These are phyloP conservation scores for Areca catechu DNA, from an alignment of 176 grass and related monocot genomes.

Conservation along the genomic window DNA sequence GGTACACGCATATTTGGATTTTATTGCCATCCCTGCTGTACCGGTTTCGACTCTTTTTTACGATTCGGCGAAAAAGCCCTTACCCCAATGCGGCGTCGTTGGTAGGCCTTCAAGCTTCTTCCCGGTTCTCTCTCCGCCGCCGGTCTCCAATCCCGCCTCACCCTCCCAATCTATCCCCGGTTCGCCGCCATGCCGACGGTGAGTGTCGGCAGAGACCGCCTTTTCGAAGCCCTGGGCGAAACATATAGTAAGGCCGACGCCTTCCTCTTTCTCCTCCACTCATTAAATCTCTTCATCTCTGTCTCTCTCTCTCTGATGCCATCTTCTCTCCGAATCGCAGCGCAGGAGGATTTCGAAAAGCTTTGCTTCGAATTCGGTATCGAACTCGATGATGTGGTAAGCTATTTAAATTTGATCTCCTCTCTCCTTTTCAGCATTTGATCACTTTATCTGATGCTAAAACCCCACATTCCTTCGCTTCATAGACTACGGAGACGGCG, in stretches of 20 bases:
- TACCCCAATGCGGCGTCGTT: no score
- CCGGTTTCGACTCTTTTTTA: no score
- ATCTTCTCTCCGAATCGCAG: conserved; percentile 25
- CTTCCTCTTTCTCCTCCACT: neutral
- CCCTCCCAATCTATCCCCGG: neutral
- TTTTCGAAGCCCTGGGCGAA: conserved; percentile 37
- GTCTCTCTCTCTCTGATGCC: neutral
- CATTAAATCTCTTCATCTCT: neutral
- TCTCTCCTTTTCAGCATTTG: no score
- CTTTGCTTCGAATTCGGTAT: conserved; percentile 94
- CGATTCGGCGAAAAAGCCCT: no score
- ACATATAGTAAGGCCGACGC: conserved; percentile 41
- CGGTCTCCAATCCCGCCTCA: neutral
- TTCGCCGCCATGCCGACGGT: conserved; percentile 43
- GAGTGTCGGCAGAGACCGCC: conserved; percentile 61
- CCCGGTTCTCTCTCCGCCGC: neutral
- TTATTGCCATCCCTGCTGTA: no score
- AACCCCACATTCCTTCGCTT: neutral
- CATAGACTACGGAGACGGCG: conserved; percentile 83
- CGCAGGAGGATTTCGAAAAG: conserved; percentile 68
- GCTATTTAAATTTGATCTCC: neutral
- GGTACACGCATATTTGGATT: no score
- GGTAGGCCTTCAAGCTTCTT: no score
- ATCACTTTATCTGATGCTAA: no score
- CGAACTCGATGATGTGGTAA: conserved; percentile 93